Base-by-base conservation (phyloP, 1,284 basidiomycete genomes). In the Cystobasidium pallidum region DNA sequence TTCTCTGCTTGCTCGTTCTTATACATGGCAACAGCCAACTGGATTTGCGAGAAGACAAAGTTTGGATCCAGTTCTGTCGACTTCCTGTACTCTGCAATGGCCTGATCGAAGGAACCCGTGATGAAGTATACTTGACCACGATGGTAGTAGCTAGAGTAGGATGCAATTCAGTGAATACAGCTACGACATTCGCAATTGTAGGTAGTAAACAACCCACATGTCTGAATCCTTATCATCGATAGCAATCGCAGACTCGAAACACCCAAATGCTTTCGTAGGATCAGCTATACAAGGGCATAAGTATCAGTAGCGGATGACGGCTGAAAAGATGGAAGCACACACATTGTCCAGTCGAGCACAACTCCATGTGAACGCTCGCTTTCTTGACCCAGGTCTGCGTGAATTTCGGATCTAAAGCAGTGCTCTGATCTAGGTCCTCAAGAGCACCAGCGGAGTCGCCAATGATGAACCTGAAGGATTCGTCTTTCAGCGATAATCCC, bases 111-210 rank as follows among this genome's bases (percentile, higher is more conserved):
- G 77, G 97, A 89, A 82, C 90, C 90, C 84, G 94, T 91, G 81
- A 99, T 97, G 83, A 98, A 99, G 81, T 92, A 86, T 52, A 99
- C 96, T 85, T 99, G 96, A 43, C 95, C 96, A 77, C 95, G 92
- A 83, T 99, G 96, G 83, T 99, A 99, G 85, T 94, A 99, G 75
- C 97, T 94, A 71, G 10, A n/a, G 19, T 47, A 15, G 13, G 13
- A 8, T 11, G 15, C 1, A 28, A 15, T 7, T 26, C 28, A 30
- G 36, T 2, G 19, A 36, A n/a, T 30, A 4, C n/a, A 41, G 34
- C 21, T 21, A 21, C 13, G 52, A 11, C 11, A 43, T 21, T 36
- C 28, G 49, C 39, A 1, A 32, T 15, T 11, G 65, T 7, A 39
- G 11, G 19, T 21, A 45, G 32, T n/a, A 26, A 45, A 21, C 54